Evolutionary conservation across 2,329 filamentous ascomycete species (phyloP), one percentile per base, ranked within the genome.

Genomic region (Hypoxylon rubiginosum): DNA sequence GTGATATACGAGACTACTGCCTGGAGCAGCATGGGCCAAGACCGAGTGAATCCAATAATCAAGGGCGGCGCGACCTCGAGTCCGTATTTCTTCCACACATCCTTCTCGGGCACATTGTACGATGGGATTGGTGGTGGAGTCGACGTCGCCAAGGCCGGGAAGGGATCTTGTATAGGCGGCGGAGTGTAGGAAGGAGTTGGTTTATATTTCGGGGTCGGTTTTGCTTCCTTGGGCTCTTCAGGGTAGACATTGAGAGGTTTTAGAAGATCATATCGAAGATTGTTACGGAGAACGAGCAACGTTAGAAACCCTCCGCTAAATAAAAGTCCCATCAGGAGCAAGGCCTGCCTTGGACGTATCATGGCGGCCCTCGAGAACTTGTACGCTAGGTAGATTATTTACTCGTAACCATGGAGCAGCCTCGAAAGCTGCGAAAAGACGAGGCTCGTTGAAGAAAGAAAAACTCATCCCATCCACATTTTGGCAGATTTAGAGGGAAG

Each of bases 1-100:
- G 86, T 84, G 67, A 89, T 83, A 74, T 89, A 89, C 10, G 81
- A 83, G 9, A 87, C 81, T 1, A 89, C 82, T 2, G 82, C 79
- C 75, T 89, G 87, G 13, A 86, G 80, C 1, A 89, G 79, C 61
- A 88, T 77, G 1, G 82, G 82, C 82, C 83, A 87, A 59, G 83
- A 83, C 34, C 85, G 80, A 0, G 86, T 87, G 77, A 89, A 89
- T n/a, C 86, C 84, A 64, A 89, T 86, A 52, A 88, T 79, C 8
- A 89, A 80, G 1, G 86, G 85, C 3, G 86, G 83, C 5, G 77
- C 71, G 36, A 76, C 66, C 4, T 77, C 73, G 49, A 83, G 71
- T 57, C 76, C 77, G 58, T 81, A 80, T 4, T 78, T 75, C 55
- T 77, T 77, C 71, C 80, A 78, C 3, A 79, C 72, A 59, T 82